Conservation (phyloP, 2,329 filamentous ascomycete genomes). For the Aspergillus brasiliensis region DNA sequence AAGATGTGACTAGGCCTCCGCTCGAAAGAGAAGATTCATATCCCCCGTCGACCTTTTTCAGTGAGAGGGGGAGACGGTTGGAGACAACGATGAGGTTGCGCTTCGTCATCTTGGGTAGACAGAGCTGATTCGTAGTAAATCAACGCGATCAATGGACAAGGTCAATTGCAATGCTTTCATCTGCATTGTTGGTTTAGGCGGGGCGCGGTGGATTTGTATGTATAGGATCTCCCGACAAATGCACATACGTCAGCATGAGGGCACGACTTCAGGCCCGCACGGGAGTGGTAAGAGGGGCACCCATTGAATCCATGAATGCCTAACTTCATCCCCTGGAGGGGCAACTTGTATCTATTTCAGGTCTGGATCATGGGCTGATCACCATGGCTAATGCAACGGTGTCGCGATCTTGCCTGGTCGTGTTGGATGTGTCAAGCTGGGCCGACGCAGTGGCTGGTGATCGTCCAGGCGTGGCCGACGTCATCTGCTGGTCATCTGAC, state of each 20-base stretch:
- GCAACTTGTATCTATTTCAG: no score
- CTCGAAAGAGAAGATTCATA: slow-evolving; percentile 89
- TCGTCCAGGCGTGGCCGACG: neutral
- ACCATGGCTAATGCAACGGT: neutral
- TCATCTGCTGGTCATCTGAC: neutral
- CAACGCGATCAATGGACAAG: neutral
- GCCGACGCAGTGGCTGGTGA: neutral
- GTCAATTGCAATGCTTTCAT: no score
- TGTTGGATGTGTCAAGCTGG: neutral
- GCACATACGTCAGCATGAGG: slow-evolving; percentile 8
- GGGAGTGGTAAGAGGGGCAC: no score
- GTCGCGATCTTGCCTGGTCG: neutral
- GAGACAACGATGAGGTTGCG: slow-evolving; percentile 69
- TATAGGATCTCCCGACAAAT: neutral
- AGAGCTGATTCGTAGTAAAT: neutral
- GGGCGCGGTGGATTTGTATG: neutral
- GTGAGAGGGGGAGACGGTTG: slow-evolving; percentile 88
- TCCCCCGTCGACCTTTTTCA: slow-evolving; percentile 79
- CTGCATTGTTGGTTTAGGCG: no score
- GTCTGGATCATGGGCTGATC: no score
- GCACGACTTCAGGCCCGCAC: neutral
- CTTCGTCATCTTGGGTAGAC: slow-evolving; percentile 16
- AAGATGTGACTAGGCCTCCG: slow-evolving; percentile 84
- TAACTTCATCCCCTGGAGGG: no score
- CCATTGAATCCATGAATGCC: no score